A percentile compares a stretch with the other conserved stretches of the same genome.
Evolutionary conservation across 2,329 filamentous ascomycete species (phyloP).

Genomic region (Trematosphaeria pertusa): DNA sequence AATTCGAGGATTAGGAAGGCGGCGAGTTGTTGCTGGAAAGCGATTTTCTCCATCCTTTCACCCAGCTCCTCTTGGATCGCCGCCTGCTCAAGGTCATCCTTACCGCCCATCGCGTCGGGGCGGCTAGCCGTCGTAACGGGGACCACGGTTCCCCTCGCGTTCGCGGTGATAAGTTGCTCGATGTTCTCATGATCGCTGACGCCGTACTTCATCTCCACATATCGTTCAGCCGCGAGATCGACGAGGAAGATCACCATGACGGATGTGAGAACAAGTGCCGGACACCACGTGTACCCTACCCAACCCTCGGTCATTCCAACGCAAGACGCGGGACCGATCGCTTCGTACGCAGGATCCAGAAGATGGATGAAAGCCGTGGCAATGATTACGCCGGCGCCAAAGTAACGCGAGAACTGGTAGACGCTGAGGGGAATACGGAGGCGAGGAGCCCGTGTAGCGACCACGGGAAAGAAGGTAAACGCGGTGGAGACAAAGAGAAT

Average conservation of each 20-base stretch:
- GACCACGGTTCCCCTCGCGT: background rate
- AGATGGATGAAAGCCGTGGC: slow-evolving; percentile 85
- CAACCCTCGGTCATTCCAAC: background rate
- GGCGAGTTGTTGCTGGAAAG: slow-evolving; percentile 58
- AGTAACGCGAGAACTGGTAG: too few relatives aligned
- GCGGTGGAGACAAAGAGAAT: too few relatives aligned
- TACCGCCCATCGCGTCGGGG: background rate
- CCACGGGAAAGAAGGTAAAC: too few relatives aligned
- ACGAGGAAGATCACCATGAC: background rate
- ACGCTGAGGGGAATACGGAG: too few relatives aligned
- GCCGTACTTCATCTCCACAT: slow-evolving; percentile 1
- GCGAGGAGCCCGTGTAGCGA: too few relatives aligned
- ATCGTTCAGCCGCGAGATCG: background rate
- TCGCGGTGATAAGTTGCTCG: background rate
- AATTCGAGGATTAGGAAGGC: slow-evolving; percentile 89
- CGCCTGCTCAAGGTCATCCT: too few relatives aligned
- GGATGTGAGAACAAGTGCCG: background rate
- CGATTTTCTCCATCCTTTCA: background rate
- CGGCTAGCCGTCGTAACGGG: background rate
- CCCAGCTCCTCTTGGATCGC: background rate
- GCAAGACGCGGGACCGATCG: too few relatives aligned
- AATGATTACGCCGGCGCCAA: slow-evolving; percentile 82
- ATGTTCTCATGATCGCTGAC: background rate
- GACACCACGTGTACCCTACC: background rate
- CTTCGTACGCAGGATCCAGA: too few relatives aligned